phyloP scores from a whole-genome alignment of 768 basidiomycete genomes.

The Lentinula sp. region DNA sequence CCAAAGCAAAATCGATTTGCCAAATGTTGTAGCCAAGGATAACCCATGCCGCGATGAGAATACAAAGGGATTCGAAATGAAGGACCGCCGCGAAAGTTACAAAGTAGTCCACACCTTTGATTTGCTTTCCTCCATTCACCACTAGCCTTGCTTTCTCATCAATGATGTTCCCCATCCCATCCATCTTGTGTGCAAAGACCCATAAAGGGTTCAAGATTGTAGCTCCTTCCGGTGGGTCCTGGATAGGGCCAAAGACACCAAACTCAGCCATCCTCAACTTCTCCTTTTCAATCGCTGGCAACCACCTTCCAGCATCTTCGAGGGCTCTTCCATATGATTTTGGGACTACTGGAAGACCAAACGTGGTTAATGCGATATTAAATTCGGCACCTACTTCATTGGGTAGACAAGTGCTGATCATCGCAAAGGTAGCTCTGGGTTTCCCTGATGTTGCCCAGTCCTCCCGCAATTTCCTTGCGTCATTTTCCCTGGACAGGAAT shows the following conservation, averaged over 20 bases:
- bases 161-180: background rate
- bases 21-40: too few relatives aligned
- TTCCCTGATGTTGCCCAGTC: too few relatives aligned
- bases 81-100: slow-evolving; percentile 19
- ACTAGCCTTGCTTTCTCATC: slow-evolving; percentile 13
- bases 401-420: too few relatives aligned
- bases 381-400: background rate
- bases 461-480: too few relatives aligned
- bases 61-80: too few relatives aligned
- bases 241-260: background rate
- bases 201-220: background rate
- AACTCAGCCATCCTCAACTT: background rate
- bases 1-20: too few relatives aligned
- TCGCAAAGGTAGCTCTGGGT: too few relatives aligned
- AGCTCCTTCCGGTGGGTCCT: background rate
- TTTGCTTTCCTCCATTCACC: slow-evolving; percentile 23
- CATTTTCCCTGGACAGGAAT: too few relatives aligned
- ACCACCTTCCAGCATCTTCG: background rate
- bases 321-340: background rate
- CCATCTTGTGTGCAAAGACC: slow-evolving; percentile 2
- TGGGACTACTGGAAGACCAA: background rate
- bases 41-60: too few relatives aligned
- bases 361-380: background rate
- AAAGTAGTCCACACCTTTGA: slow-evolving; percentile 23
- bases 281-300: background rate